Conservation (phyloP, 1,284 basidiomycete species). For the Porogramme epimiltina region DNA sequence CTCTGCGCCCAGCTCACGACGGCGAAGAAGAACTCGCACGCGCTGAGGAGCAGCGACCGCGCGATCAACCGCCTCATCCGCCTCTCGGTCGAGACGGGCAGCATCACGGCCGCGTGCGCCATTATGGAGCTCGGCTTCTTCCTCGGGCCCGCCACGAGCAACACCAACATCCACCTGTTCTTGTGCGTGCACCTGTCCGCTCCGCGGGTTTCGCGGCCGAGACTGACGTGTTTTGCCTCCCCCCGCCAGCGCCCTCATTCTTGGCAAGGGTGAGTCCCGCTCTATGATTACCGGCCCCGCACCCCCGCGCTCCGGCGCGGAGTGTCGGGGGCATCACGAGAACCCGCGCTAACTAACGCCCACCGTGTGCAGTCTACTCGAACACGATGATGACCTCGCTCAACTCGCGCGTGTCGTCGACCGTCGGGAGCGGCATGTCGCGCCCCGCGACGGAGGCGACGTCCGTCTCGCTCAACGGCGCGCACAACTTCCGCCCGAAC, state of each 20-base stretch:
- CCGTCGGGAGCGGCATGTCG: background rate
- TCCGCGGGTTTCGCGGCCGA: too few species aligned
- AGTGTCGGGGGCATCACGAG: too few species aligned
- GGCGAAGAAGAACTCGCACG: slow-evolving; percentile 8
- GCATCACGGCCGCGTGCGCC: slow-evolving; percentile 1
- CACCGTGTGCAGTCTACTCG: slow-evolving; percentile 3
- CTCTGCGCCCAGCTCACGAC: background rate
- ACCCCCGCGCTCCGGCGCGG: too few species aligned
- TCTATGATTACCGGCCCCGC: background rate
- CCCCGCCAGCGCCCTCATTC: slow-evolving; percentile 2
- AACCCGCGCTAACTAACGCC: too few species aligned
- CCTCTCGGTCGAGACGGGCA: slow-evolving; percentile 19
- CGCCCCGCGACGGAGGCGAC: background rate
- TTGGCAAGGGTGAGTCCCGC: slow-evolving; percentile 5
- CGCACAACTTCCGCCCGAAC: slow-evolving; percentile 1
- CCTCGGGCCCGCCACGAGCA: slow-evolving; percentile 6
- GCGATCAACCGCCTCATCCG: slow-evolving; percentile 16
- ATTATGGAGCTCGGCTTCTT: slow-evolving; percentile 11
- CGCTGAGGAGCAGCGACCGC: slow-evolving; percentile 5
- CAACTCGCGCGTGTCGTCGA: slow-evolving; percentile 3
- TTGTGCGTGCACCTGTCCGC: slow-evolving; percentile 1
- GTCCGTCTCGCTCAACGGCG: background rate
- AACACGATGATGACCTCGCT: slow-evolving; percentile 13
- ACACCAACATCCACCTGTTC: slow-evolving; percentile 11
- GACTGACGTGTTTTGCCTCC: too few species aligned